Evolutionary conservation across 164 flowering plant genomes (phyloP).

Genomic region (Macadamia integrifolia): DNA sequence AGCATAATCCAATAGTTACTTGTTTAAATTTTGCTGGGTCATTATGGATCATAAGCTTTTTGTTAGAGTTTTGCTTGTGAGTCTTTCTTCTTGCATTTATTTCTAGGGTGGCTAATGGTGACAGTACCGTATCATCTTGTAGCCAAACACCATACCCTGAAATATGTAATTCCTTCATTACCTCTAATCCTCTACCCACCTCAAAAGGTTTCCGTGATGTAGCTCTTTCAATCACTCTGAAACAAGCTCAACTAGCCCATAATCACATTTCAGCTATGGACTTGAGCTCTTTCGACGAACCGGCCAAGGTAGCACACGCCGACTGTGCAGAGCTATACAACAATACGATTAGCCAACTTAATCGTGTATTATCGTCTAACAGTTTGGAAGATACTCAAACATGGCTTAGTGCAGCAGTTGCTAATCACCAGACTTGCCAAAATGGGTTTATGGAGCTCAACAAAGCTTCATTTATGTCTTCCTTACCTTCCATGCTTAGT

Average conservation of each 20-base stretch:
- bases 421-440: not conserved
- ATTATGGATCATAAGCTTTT: not conserved
- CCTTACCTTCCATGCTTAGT: not conserved
- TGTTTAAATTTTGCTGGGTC: too few relatives aligned
- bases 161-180: not conserved
- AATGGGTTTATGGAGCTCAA: not conserved
- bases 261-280: slow-evolving; percentile 33
- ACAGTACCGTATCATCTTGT: not conserved
- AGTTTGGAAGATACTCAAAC: not conserved
- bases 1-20: too few relatives aligned
- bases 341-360: not conserved
- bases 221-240: not conserved
- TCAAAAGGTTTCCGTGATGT: not conserved
- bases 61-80: not conserved
- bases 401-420: not conserved
- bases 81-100: not conserved
- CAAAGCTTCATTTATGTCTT: not conserved
- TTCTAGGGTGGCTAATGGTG: not conserved
- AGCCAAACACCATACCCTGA: not conserved
- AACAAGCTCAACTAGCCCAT: slow-evolving; percentile 20
- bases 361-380: not conserved
- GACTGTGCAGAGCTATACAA: not conserved
- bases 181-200: not conserved
- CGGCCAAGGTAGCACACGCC: not conserved
- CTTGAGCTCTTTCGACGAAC: slow-evolving; percentile 20